Evolutionary conservation across 2,329 filamentous ascomycete species (phyloP).

Genomic region (Cryphonectria radicalis): DNA sequence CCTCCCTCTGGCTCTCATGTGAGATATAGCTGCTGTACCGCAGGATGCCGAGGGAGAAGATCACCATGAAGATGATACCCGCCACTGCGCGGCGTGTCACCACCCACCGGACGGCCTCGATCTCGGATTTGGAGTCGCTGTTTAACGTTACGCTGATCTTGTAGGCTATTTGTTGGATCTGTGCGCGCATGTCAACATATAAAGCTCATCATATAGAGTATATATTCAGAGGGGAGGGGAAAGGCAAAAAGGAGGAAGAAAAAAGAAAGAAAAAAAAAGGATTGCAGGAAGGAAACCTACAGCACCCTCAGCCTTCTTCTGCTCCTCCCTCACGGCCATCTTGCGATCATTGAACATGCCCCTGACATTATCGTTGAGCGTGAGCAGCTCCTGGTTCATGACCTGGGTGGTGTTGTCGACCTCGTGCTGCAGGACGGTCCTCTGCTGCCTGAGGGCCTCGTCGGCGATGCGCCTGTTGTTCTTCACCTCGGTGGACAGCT

Average conservation of each 20-base stretch:
- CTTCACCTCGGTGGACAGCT: slow-evolving; percentile 84
- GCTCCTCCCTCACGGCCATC: slow-evolving; percentile 88
- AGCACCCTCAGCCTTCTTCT: slow-evolving; percentile 80
- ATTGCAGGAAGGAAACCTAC: slow-evolving; percentile 49
- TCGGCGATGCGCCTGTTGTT: slow-evolving; percentile 77
- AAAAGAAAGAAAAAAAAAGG: background rate
- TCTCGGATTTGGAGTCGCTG: slow-evolving; percentile 88
- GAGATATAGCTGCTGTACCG: slow-evolving; percentile 62
- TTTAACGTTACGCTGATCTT: slow-evolving; percentile 91
- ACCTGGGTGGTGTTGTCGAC: slow-evolving; percentile 89
- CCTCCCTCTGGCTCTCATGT: slow-evolving; percentile 54
- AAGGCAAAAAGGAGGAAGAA: background rate
- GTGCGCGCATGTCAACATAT: slow-evolving; percentile 29
- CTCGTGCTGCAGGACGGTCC: slow-evolving; percentile 88
- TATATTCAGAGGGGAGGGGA: background rate
- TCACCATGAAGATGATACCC: slow-evolving; percentile 69
- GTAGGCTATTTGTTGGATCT: slow-evolving; percentile 94
- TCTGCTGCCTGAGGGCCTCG: slow-evolving; percentile 80
- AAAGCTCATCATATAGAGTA: background rate
- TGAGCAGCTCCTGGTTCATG: slow-evolving; percentile 79
- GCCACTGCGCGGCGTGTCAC: slow-evolving; percentile 66
- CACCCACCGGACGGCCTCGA: slow-evolving; percentile 90
- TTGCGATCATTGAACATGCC: slow-evolving; percentile 96
- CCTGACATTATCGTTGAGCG: slow-evolving; percentile 87
- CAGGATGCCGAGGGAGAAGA: slow-evolving; percentile 62